phyloP scores from a whole-genome alignment of 2,329 filamentous ascomycete genomes.

The Aschersonia sp. region DNA sequence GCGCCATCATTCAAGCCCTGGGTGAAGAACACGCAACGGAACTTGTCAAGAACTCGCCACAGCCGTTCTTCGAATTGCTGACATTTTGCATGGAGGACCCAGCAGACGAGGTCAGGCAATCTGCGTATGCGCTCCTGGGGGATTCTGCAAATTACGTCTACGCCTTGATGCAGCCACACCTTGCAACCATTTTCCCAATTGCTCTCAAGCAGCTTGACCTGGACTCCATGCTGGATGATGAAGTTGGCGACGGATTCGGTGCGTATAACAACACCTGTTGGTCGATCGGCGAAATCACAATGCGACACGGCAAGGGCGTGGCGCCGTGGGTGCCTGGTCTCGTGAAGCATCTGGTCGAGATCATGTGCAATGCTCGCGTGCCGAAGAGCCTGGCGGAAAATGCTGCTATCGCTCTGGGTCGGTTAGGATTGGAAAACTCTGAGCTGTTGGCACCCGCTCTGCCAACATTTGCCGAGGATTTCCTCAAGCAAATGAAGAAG shows the following conservation, averaged over 20 bases:
- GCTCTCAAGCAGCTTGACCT: slow-evolving; percentile 81
- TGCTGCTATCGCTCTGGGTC: slow-evolving; percentile 80
- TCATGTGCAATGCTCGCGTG: slow-evolving; percentile 72
- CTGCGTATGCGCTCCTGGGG: slow-evolving; percentile 84
- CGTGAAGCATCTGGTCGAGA: slow-evolving; percentile 62
- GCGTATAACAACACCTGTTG: slow-evolving; percentile 98
- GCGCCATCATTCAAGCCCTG: slow-evolving; percentile 83
- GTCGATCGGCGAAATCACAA: slow-evolving; percentile 84
- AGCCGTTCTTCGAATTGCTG: slow-evolving; percentile 79
- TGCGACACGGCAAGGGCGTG: slow-evolving; percentile 64
- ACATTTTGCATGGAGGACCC: slow-evolving; percentile 84
- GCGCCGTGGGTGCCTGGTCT: slow-evolving; percentile 63
- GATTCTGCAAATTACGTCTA: slow-evolving; percentile 93
- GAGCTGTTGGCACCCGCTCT: slow-evolving; percentile 67
- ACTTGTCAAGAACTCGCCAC: slow-evolving; percentile 61
- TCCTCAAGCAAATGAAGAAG: slow-evolving; percentile 67
- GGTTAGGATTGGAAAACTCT: slow-evolving; percentile 67
- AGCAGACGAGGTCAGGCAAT: slow-evolving; percentile 87
- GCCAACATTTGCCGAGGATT: slow-evolving; percentile 64
- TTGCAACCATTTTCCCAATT: slow-evolving; percentile 62
- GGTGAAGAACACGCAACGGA: slow-evolving; percentile 58
- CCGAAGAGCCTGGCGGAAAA: slow-evolving; percentile 85
- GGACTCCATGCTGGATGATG: slow-evolving; percentile 60
- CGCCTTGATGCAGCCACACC: slow-evolving; percentile 57
- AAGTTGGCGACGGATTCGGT: slow-evolving; percentile 72